Evolutionary conservation across 371 early-diverging fungal species (phyloP).

Genomic region (Haplosporangium sp.): DNA sequence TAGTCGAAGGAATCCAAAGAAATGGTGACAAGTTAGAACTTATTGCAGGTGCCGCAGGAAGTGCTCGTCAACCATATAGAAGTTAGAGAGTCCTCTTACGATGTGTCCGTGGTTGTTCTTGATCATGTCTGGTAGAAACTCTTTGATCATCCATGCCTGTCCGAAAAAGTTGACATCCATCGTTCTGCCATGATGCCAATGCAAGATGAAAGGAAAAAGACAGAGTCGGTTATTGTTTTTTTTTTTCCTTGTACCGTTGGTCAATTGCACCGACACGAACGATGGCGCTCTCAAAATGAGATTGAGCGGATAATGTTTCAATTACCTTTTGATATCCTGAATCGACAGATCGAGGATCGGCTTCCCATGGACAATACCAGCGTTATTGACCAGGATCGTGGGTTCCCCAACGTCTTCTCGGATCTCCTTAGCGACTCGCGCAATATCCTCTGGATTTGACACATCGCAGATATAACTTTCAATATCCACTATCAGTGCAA

Average conservation of each 20-base stretch:
- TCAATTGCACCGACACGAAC: too few relatives aligned
- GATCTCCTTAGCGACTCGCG: conserved; percentile 59
- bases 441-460: conserved; percentile 57
- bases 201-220: background rate
- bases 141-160: conserved; percentile 63
- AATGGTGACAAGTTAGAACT: too few relatives aligned
- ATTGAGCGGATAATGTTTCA: too few relatives aligned
- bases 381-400: conserved; percentile 72
- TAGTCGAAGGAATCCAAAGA: conserved; percentile 1
- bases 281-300: too few relatives aligned
- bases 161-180: conserved; percentile 66
- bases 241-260: too few relatives aligned
- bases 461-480: conserved; percentile 66
- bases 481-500: conserved; percentile 39
- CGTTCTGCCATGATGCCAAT: conserved; percentile 41
- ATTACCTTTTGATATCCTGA: conserved; percentile 58
- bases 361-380: conserved; percentile 65
- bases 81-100: conserved; percentile 27
- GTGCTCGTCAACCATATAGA: too few relatives aligned
- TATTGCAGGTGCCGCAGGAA: too few relatives aligned
- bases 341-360: conserved; percentile 57
- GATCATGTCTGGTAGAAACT: conserved; percentile 65
- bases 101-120: conserved; percentile 67
- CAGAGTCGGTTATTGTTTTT: background rate
- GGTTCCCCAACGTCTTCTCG: conserved; percentile 61